Percentiles rank a stretch among this genome's conserved stretches.
phyloP scores from a whole-genome alignment of 805 yeast species.

The Saccharomycopsis javanensis region DNA sequence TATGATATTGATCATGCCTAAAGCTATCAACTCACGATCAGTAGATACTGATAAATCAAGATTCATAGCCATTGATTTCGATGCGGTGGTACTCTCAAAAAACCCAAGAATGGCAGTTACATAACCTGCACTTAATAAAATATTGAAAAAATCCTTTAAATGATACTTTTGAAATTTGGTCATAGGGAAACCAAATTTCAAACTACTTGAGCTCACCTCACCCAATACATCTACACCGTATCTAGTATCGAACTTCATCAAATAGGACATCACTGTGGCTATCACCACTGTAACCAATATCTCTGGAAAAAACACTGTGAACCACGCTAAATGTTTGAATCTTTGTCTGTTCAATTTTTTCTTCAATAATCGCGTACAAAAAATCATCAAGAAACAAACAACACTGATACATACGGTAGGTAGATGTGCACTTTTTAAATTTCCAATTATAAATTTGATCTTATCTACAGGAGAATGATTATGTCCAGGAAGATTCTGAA shows the following conservation, averaged over 20 bases:
- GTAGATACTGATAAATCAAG: conserved; percentile 66
- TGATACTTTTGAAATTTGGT: conserved; percentile 24
- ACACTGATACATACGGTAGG: conserved; percentile 57
- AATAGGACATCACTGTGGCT: conserved; percentile 43
- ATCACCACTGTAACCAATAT: conserved; percentile 64
- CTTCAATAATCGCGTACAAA: conserved; percentile 34
- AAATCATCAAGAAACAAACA: conserved; percentile 37
- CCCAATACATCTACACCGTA: conserved; percentile 67
- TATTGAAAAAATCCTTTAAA: conserved; percentile 36
- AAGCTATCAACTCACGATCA: conserved; percentile 83
- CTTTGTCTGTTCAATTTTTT: conserved; percentile 26
- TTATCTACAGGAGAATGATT: conserved; percentile 69
- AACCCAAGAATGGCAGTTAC: conserved; percentile 80
- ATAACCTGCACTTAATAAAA: conserved; percentile 58
- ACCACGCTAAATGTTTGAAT: conserved; percentile 8
- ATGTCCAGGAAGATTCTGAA: conserved; percentile 39
- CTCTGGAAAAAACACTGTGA: conserved; percentile 68
- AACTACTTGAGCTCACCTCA: conserved; percentile 40
- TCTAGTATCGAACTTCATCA: conserved; percentile 36
- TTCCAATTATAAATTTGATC: conserved; percentile 41
- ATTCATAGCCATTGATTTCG: conserved; percentile 72
- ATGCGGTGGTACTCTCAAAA: conserved; percentile 88
- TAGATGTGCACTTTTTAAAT: conserved; percentile 36
- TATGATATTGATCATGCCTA: conserved; percentile 65
- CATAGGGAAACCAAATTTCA: conserved; percentile 52